phyloP scores from a whole-genome alignment of 768 basidiomycete species.

The Hygrocybe punicea region DNA sequence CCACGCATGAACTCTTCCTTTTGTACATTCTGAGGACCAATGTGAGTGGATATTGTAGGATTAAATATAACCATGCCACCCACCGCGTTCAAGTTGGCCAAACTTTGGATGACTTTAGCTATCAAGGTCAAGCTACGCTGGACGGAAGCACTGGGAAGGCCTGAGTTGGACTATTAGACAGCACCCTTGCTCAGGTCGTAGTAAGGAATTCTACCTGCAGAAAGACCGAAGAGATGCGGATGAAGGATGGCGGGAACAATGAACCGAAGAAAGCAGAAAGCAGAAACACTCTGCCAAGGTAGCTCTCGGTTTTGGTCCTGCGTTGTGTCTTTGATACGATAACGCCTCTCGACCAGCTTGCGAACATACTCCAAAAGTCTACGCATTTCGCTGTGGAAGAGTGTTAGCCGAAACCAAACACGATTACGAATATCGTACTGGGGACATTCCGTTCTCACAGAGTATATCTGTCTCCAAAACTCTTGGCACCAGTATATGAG shows the following conservation, averaged over 20 bases:
- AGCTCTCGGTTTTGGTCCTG: conserved; percentile 51
- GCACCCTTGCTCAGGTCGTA: not conserved
- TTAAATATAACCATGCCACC: conserved; percentile 21
- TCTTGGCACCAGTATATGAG: conserved; percentile 76
- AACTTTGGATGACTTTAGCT: conserved; percentile 84
- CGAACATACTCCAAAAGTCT: conserved; percentile 66
- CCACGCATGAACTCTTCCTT: conserved; percentile 83
- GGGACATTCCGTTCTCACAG: conserved; percentile 68
- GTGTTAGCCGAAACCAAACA: conserved; percentile 6
- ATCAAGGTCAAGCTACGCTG: conserved; percentile 81
- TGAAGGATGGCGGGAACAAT: conserved; percentile 88
- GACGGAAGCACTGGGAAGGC: conserved; percentile 60
- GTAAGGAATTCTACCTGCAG: conserved; percentile 49
- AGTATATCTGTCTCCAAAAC: conserved; percentile 80
- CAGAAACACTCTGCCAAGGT: conserved; percentile 80
- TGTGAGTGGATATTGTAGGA: not conserved
- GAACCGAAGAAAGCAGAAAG: conserved; percentile 86
- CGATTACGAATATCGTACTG: conserved; percentile 43
- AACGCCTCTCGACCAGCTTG: conserved; percentile 66
- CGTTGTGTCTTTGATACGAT: conserved; percentile 39
- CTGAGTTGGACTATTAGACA: conserved; percentile 35
- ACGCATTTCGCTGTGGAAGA: conserved; percentile 60
- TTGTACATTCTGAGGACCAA: conserved; percentile 47
- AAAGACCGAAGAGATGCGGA: conserved; percentile 79
- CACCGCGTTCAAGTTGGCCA: conserved; percentile 80